phyloP scores from a whole-genome alignment of 129 eudicot genomes.

The Lactuca sativa region DNA sequence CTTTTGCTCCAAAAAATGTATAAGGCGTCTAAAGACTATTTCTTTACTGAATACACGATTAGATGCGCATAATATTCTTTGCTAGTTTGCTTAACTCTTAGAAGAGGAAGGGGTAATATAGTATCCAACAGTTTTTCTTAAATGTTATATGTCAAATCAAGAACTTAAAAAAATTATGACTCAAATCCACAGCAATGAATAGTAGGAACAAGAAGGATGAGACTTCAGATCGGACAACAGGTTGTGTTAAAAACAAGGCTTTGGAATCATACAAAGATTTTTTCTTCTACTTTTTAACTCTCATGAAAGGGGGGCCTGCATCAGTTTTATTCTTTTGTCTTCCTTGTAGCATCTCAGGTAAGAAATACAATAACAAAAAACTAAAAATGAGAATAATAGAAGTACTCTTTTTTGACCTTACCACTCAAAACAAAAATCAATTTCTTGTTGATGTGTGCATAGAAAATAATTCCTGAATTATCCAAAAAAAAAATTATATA shows the following conservation, averaged over 20 bases:
- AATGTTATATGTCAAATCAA: neutral
- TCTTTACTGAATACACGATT: neutral
- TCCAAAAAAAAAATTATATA: constrained; percentile 7
- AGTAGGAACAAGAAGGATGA: constrained; percentile 9
- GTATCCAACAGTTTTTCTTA: neutral
- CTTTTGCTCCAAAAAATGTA: neutral
- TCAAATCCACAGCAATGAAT: constrained; percentile 1
- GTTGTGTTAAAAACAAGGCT: constrained; percentile 22
- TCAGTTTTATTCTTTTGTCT: constrained; percentile 24
- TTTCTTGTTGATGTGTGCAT: constrained; percentile 30
- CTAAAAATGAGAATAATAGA: constrained; percentile 9
- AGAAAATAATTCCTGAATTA: constrained; percentile 18
- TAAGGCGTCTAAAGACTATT: neutral
- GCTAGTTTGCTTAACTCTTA: neutral
- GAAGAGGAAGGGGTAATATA: neutral
- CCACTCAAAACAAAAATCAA: constrained; percentile 21
- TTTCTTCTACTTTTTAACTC: neutral
- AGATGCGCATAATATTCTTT: neutral
- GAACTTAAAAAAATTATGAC: neutral
- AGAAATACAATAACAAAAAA: constrained; percentile 25
- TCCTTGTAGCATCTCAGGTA: constrained; percentile 5
- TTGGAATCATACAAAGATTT: constrained; percentile 6
- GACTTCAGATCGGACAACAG: constrained; percentile 12
- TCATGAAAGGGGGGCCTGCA: constrained; percentile 16
- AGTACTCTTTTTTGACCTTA: constrained; percentile 13